Percentiles rank a stretch among this genome's conserved stretches.
phyloP scores from a whole-genome alignment of 495 filamentous ascomycete genomes.

The Hypomontagnella submonticulosa region DNA sequence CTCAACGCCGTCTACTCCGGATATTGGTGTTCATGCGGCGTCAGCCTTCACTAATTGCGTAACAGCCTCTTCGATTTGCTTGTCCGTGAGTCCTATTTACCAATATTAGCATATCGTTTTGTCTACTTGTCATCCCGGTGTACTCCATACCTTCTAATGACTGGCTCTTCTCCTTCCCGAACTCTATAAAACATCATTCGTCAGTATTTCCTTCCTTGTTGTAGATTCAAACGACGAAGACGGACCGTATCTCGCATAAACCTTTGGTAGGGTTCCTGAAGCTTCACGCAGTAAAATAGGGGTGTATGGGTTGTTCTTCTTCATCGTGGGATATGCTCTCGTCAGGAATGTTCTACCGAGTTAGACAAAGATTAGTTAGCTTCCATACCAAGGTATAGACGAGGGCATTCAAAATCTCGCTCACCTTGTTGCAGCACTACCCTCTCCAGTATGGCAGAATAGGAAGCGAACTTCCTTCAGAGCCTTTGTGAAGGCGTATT shows the following conservation, averaged over 20 bases:
- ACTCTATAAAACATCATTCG: constrained; percentile 62
- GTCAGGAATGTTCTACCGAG: constrained; percentile 81
- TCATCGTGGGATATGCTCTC: constrained; percentile 96
- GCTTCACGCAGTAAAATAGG: constrained; percentile 97
- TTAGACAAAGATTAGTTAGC: constrained; percentile 9
- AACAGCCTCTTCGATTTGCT: constrained; percentile 91
- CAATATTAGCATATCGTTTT: constrained; percentile 28
- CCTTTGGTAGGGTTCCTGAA: constrained; percentile 77
- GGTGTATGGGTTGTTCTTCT: constrained; percentile 95
- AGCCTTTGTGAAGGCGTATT: constrained; percentile 87
- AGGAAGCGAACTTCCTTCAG: constrained; percentile 97
- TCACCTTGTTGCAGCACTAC: constrained; percentile 86
- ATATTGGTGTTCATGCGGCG: constrained; percentile 29
- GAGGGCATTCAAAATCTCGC: constrained; percentile 32
- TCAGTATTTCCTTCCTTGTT: constrained; percentile 5
- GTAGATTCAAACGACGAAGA: constrained; percentile 17
- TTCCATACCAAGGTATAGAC: not conserved
- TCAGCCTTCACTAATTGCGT: constrained; percentile 79
- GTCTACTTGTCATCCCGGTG: constrained; percentile 12
- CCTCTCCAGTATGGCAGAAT: constrained; percentile 92
- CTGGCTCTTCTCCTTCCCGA: constrained; percentile 88
- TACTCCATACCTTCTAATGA: constrained; percentile 73
- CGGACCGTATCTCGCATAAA: constrained; percentile 95
- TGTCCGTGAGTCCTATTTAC: constrained; percentile 79
- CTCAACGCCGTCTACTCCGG: constrained; percentile 8